Base-by-base conservation (phyloP, 2,329 filamentous ascomycete genomes). In the Rugonectria rugulosa region DNA sequence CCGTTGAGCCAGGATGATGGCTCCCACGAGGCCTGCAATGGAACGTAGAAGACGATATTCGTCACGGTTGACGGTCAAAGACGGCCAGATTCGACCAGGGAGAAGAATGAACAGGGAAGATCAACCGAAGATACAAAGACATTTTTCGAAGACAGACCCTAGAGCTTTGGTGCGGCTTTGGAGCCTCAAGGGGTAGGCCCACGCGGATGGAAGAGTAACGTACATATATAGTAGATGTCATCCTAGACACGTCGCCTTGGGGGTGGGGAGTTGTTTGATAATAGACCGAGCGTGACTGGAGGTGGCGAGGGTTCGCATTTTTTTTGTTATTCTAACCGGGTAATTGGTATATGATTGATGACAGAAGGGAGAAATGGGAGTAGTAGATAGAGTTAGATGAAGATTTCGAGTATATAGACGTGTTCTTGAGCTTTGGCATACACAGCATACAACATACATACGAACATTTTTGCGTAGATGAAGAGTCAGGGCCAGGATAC, bases 1-100 rank as follows among this genome's bases (percentile, higher is more conserved):
- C 73, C 73, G 8, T 60, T 70, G 21, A 49, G 59, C 6, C 63
- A 64, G 10, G 66, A 70, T 11, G 53, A 57, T 20, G 36, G 49
- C 8, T 29, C 55, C 15, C 54, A 55, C 21, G 43, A 49, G 20
- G 44, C 51, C 23, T 36, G 47, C 17, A 53, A 58, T 19, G 52
- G 56, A 11, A 24, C 50, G 21, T 56, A 56, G 32, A 51, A 38
- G 14, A 19, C 31, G 19, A 36, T 45, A 41, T n/a, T 54, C 51
- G 12, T 12, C 37, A 11, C 37, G 37, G n/a, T 27, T 37, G 44
- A 46, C 24, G 31, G 32, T 31, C 23, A 31, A 31, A 23, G 19
- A 46, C 26, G 15, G 19, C 20, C 11, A 27, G 32, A 19, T 43
- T 55, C 37, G 20, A 21, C 20, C 15, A 17, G n/a, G 23, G n/a